Evolutionary conservation across 2,329 filamentous ascomycete genomes (phyloP).

Genomic region (Teratosphaeria pseudoeucalypti): DNA sequence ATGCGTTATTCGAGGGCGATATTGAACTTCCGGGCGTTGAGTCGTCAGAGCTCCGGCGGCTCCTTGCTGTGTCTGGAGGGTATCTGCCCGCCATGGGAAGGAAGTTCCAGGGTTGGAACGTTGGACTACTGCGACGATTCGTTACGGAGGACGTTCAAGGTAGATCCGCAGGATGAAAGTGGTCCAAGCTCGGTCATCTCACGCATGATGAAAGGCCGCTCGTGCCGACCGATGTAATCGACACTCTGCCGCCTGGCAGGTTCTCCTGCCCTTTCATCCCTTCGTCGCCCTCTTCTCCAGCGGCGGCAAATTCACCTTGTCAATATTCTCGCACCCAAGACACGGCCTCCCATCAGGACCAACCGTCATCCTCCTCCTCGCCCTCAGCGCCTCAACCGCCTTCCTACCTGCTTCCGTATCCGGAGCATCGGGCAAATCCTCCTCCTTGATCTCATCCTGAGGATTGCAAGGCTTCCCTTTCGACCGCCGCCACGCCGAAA

Average conservation of each 20-base stretch:
- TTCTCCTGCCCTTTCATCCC: neutral
- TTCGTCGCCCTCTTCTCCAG: neutral
- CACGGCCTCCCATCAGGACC: neutral
- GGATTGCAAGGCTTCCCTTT: neutral
- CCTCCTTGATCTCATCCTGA: neutral
- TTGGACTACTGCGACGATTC: slow-evolving; percentile 52
- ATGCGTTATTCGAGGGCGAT: slow-evolving; percentile 17
- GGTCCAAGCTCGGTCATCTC: neutral
- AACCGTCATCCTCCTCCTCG: neutral
- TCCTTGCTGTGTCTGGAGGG: slow-evolving; percentile 25
- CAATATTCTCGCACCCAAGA: neutral
- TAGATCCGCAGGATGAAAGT: neutral
- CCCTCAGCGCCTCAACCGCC: neutral
- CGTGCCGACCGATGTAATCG: neutral
- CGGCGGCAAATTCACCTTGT: neutral
- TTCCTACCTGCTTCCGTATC: neutral
- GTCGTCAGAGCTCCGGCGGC: slow-evolving; percentile 34
- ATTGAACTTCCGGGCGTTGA: slow-evolving; percentile 16
- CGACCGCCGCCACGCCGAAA: neutral
- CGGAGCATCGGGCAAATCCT: neutral
- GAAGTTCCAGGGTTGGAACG: slow-evolving; percentile 55
- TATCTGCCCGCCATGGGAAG: slow-evolving; percentile 48
- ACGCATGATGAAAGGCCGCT: neutral
- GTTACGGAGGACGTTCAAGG: slow-evolving; percentile 15
- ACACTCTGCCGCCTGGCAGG: neutral